Evolutionary conservation across 2,329 filamentous ascomycete genomes (phyloP).

Genomic region (Ophiostoma sp.): DNA sequence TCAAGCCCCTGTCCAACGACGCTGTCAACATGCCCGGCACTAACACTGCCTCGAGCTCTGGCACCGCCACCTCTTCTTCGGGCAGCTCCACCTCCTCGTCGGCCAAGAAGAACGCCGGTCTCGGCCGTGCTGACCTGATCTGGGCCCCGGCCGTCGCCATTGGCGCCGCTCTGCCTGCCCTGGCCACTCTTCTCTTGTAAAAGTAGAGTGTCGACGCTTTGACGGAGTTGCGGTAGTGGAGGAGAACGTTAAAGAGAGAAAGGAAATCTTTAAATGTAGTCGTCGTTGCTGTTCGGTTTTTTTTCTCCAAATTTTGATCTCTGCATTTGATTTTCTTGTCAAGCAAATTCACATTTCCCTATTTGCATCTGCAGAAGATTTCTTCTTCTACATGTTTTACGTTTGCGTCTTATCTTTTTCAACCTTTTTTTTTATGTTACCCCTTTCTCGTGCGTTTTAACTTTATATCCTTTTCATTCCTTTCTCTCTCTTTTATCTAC

Average conservation of each 20-base stretch:
- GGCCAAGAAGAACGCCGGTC: conserved; percentile 31
- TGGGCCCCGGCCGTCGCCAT: conserved; percentile 21
- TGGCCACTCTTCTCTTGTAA: conserved; percentile 26
- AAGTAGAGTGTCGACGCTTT: neutral
- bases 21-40: conserved; percentile 49
- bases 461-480: neutral
- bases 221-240: neutral
- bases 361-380: neutral
- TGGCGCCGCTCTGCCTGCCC: conserved; percentile 17
- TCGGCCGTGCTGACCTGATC: conserved; percentile 24
- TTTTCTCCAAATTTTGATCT: neutral
- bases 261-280: neutral
- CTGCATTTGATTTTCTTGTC: neutral
- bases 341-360: neutral
- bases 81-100: conserved; percentile 11
- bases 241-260: neutral
- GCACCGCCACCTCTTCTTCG: conserved; percentile 14
- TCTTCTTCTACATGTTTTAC: neutral
- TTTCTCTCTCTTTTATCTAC: neutral
- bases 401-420: neutral
- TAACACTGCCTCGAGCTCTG: conserved; percentile 36
- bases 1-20: conserved; percentile 48
- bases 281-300: neutral
- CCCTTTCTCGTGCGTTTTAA: conserved; percentile 1
- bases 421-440: neutral